A percentile compares a stretch with the other conserved stretches of the same genome.
These are phyloP conservation scores for Fusarium humuli DNA, from an alignment of 2,329 filamentous ascomycete species.

Conservation along the genomic window DNA sequence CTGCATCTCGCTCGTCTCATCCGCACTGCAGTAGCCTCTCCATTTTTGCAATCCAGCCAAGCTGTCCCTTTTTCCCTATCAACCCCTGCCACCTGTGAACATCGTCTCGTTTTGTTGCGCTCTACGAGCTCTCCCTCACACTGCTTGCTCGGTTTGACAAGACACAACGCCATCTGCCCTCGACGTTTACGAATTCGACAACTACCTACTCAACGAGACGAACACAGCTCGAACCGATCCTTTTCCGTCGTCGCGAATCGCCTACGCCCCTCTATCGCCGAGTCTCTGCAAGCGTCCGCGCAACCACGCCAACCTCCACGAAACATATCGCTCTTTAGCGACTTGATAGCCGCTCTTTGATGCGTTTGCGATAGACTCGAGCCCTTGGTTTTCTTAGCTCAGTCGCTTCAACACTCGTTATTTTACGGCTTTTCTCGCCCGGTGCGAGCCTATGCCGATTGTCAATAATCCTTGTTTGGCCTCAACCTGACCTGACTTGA, in stretches of 20 bases:
- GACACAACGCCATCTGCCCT: slow-evolving; percentile 17
- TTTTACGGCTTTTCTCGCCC: slow-evolving; percentile 36
- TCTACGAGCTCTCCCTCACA: slow-evolving; percentile 32
- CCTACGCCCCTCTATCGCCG: slow-evolving; percentile 17
- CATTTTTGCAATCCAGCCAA: slow-evolving; percentile 45
- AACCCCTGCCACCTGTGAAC: slow-evolving; percentile 30
- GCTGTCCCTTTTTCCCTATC: slow-evolving; percentile 42
- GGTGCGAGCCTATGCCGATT: slow-evolving; percentile 43
- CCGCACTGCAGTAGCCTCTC: slow-evolving; percentile 34
- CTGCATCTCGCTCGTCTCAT: slow-evolving; percentile 30
- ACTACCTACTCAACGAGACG: slow-evolving; percentile 27
- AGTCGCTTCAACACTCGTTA: slow-evolving; percentile 33
- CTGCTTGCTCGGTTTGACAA: slow-evolving; percentile 27
- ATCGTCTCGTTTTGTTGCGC: slow-evolving; percentile 31
- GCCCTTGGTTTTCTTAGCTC: background rate
- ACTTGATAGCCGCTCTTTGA: slow-evolving; percentile 27
- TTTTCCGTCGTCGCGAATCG: slow-evolving; percentile 33
- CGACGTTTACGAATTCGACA: slow-evolving; percentile 24
- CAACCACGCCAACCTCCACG: slow-evolving; percentile 9
- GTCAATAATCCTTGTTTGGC: slow-evolving; percentile 18
- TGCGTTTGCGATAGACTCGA: slow-evolving; percentile 40
- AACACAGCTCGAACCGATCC: slow-evolving; percentile 21
- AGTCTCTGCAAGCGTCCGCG: slow-evolving; percentile 16
- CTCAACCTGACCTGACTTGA: background rate
- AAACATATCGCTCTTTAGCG: background rate